These are phyloP conservation scores for Bodo saltans DNA, from an alignment of 78 protist genomes.

Conservation along the genomic window DNA sequence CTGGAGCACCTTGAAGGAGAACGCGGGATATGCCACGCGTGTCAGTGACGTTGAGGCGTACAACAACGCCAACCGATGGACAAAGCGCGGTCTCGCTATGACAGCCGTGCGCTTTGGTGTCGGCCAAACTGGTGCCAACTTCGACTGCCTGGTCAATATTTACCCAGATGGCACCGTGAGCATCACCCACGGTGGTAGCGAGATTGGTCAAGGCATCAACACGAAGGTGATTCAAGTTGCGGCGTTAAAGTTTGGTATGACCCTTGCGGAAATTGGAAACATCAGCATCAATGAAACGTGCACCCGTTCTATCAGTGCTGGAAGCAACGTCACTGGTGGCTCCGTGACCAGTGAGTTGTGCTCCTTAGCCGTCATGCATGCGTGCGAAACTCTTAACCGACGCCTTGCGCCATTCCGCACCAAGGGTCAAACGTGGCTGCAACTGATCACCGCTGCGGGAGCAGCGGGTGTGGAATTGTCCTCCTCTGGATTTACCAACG, in stretches of 20 bases:
- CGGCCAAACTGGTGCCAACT: slow-evolving; percentile 55
- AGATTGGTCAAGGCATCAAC: slow-evolving; percentile 95
- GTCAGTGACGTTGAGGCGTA: slow-evolving; percentile 38
- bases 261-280: slow-evolving; percentile 38
- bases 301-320: slow-evolving; percentile 72
- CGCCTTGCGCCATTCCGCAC: slow-evolving; percentile 65
- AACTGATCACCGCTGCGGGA: slow-evolving; percentile 54
- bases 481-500: neutral
- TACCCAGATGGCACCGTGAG: slow-evolving; percentile 89
- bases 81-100: slow-evolving; percentile 85
- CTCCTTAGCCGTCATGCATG: slow-evolving; percentile 86
- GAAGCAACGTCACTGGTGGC: slow-evolving; percentile 39
- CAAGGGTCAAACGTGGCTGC: slow-evolving; percentile 21
- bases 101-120: slow-evolving; percentile 85
- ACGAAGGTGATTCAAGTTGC: slow-evolving; percentile 83
- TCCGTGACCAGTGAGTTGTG: slow-evolving; percentile 80
- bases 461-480: slow-evolving; percentile 53
- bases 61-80: slow-evolving; percentile 65
- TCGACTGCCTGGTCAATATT: slow-evolving; percentile 64
- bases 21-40: slow-evolving; percentile 28
- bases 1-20: slow-evolving; percentile 42
- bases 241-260: slow-evolving; percentile 67
- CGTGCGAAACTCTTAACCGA: slow-evolving; percentile 69
- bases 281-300: slow-evolving; percentile 54
- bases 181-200: slow-evolving; percentile 92